Conservation (phyloP, 192 early-diverging fungal genomes). For the Gonapodya prolifera region DNA sequence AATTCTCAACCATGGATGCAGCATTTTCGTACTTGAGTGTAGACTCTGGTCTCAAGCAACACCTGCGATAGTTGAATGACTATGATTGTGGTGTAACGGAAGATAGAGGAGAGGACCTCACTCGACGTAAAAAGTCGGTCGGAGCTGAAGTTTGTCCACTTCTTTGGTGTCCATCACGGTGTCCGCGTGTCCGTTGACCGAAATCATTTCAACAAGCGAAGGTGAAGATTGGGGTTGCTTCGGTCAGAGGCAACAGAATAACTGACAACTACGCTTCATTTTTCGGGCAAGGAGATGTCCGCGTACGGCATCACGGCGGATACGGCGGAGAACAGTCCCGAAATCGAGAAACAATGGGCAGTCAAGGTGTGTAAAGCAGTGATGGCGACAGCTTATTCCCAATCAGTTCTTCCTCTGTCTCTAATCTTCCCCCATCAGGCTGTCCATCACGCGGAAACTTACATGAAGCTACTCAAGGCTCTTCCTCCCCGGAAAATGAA, state of each 20-base stretch:
- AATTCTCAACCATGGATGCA: background rate
- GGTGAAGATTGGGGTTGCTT: no score
- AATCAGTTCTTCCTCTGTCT: background rate
- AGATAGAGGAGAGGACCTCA: no score
- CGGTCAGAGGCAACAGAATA: no score
- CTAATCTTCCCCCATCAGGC: conserved; percentile 14
- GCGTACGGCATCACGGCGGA: conserved; percentile 12
- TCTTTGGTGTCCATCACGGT: no score
- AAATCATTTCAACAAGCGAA: background rate
- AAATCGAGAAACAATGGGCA: conserved; percentile 84
- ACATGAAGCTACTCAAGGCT: conserved; percentile 63
- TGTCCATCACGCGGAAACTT: conserved; percentile 89
- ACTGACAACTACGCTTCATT: background rate
- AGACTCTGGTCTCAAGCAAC: background rate
- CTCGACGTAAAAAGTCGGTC: no score
- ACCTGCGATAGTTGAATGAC: background rate
- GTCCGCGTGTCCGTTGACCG: background rate
- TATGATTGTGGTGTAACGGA: no score
- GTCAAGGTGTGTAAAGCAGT: conserved; percentile 45
- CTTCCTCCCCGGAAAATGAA: conserved; percentile 62
- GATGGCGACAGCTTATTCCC: background rate
- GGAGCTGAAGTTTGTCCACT: no score
- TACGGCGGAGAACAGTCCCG: conserved; percentile 16
- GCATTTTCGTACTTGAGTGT: background rate
- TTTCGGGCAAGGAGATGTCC: background rate